Evolutionary conservation across 352 stramenopile species (phyloP).

Genomic region (Pythium phragmitis): DNA sequence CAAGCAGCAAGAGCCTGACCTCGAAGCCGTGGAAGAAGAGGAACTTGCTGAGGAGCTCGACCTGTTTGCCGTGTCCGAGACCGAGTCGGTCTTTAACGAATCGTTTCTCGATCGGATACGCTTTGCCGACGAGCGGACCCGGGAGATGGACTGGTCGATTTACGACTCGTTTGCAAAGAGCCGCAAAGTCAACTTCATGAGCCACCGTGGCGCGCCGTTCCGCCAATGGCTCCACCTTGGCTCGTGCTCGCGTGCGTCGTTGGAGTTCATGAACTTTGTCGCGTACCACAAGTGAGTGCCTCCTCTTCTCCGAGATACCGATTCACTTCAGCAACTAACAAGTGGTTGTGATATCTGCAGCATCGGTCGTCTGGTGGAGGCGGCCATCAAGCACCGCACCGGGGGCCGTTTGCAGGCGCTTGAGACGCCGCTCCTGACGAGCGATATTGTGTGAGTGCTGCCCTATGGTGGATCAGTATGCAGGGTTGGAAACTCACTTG

Average conservation of each 20-base stretch:
- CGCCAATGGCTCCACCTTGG: conserved; percentile 67
- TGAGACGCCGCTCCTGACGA: conserved; percentile 46
- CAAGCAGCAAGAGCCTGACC: conserved; percentile 73
- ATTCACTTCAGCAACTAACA: neutral
- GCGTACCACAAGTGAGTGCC: conserved; percentile 76
- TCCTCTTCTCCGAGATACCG: neutral
- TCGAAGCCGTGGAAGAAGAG: conserved; percentile 82
- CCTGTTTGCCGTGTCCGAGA: conserved; percentile 77
- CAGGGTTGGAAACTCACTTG: neutral
- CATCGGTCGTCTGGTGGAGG: conserved; percentile 77
- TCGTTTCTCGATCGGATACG: conserved; percentile 79
- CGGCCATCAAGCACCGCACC: conserved; percentile 74
- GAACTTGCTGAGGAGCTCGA: conserved; percentile 84
- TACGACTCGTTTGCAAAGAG: conserved; percentile 80
- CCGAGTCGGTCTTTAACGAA: conserved; percentile 74
- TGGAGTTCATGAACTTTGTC: conserved; percentile 88
- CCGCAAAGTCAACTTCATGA: conserved; percentile 85
- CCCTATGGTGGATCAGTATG: neutral
- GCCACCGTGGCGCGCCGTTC: conserved; percentile 61
- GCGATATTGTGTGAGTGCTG: conserved; percentile 58
- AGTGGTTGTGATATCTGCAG: conserved; percentile 27
- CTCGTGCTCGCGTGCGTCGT: conserved; percentile 64
- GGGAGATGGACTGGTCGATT: conserved; percentile 79
- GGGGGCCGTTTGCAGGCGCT: conserved; percentile 54
- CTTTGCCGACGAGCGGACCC: conserved; percentile 82